A percentile compares a stretch with the other conserved stretches of the same genome.
Conservation (phyloP, 1,139 yeast genomes). For the Pichia sp. region DNA sequence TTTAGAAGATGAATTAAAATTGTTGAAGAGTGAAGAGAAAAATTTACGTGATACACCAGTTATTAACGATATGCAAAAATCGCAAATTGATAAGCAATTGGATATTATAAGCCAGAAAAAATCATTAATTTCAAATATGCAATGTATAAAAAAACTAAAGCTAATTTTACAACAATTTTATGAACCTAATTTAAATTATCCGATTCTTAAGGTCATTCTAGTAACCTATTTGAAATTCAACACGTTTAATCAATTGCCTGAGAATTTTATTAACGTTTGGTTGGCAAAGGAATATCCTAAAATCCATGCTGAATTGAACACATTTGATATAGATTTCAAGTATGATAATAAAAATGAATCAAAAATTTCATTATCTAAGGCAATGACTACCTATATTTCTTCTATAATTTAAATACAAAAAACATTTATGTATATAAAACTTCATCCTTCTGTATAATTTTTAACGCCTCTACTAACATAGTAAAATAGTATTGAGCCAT, state of each 20-base stretch:
- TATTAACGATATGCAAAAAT: conserved; percentile 46
- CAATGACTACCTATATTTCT: neutral
- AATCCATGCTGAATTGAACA: conserved; percentile 7
- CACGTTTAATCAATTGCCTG: conserved; percentile 27
- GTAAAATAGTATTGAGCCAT: conserved; percentile 65
- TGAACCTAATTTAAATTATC: conserved; percentile 14
- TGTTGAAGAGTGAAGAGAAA: conserved; percentile 26
- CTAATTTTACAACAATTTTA: conserved; percentile 12
- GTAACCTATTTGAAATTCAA: conserved; percentile 37
- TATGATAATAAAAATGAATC: neutral
- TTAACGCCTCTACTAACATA: conserved; percentile 56
- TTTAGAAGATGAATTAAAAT: conserved; percentile 18
- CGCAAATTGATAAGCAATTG: conserved; percentile 39
- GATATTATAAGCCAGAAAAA: conserved; percentile 36
- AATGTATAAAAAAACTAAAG: conserved; percentile 37
- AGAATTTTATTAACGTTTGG: conserved; percentile 41
- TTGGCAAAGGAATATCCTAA: conserved; percentile 30
- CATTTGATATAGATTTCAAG: neutral
- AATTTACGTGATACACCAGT: conserved; percentile 35
- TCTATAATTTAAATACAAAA: neutral
- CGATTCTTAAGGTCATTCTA: conserved; percentile 34
- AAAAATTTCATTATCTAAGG: conserved; percentile 1
- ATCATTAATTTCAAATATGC: conserved; percentile 47
- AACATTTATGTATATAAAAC: neutral
- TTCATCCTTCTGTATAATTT: conserved; percentile 21